These are phyloP conservation scores for Aspergillus japonicus DNA, from an alignment of 2,329 filamentous ascomycete species.

Conservation along the genomic window DNA sequence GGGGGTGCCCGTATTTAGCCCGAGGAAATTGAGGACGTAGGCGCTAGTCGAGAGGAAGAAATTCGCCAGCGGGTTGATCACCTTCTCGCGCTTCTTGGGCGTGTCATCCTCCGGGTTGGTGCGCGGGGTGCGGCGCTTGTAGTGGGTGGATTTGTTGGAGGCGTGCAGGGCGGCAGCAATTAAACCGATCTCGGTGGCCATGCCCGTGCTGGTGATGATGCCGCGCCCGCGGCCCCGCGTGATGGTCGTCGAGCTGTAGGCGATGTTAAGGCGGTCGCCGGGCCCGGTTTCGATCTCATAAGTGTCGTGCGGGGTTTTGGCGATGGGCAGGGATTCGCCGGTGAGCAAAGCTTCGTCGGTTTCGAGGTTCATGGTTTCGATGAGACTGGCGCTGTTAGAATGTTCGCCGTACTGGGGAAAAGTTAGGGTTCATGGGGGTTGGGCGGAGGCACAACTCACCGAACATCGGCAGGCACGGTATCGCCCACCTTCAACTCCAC, in stretches of 20 bases:
- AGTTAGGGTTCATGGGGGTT: too few relatives aligned
- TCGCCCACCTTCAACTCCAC: slow-evolving; percentile 58
- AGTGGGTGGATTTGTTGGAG: slow-evolving; percentile 51
- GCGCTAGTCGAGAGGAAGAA: slow-evolving; percentile 39
- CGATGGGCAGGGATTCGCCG: slow-evolving; percentile 61
- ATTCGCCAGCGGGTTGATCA: slow-evolving; percentile 28
- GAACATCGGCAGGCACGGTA: slow-evolving; percentile 61
- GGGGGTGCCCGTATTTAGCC: slow-evolving; percentile 67
- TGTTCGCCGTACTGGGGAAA: slow-evolving; percentile 3
- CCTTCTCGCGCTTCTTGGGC: slow-evolving; percentile 52
- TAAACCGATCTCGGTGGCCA: slow-evolving; percentile 63
- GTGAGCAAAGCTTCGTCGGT: slow-evolving; percentile 68
- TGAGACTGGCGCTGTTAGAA: slow-evolving; percentile 31
- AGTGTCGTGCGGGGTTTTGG: slow-evolving; percentile 47
- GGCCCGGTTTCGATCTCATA: slow-evolving; percentile 56
- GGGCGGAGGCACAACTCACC: slow-evolving; percentile 38
- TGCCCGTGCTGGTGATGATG: slow-evolving; percentile 61
- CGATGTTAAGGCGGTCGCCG: slow-evolving; percentile 61
- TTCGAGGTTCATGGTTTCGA: slow-evolving; percentile 69
- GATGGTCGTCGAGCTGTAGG: slow-evolving; percentile 62
- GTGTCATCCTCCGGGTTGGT: slow-evolving; percentile 50
- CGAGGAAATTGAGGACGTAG: slow-evolving; percentile 62
- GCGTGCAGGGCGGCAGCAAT: slow-evolving; percentile 62
- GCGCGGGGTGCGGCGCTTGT: slow-evolving; percentile 50
- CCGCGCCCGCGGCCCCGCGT: slow-evolving; percentile 61